Evolutionary conservation across 139 green algal genomes (phyloP), one percentile per base, ranked within the genome.

Genomic region (Trebouxia sp.): DNA sequence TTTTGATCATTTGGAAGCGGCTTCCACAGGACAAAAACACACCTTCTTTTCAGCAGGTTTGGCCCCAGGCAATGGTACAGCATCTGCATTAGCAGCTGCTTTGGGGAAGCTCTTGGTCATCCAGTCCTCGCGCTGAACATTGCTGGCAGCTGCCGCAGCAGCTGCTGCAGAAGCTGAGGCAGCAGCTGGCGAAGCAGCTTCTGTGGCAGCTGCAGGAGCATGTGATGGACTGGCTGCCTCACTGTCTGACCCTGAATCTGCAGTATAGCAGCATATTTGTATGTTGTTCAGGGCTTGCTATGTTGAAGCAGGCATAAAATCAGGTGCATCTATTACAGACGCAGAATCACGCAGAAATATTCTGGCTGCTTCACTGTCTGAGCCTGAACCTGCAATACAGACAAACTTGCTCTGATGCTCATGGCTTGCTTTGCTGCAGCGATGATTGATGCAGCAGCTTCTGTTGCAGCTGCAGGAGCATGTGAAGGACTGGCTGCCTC

Each of bases 81-180:
- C 67, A 24, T 77, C 65, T 53, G 79, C 65, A 7, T 81, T 65
- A 8, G 66, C 14, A 10, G 3, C 35, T 12, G 82, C 37, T 9
- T 80, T 48, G 20, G 45, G 53, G 56, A 65, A 80, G 39, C 89
- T 89, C 70, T 87, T 86, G 1, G 88, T 95, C 92, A 96, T 96
- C 92, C 92, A 96, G 55, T 94, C 75, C 43, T 65, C 42, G 38
- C 66, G 41, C 42, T 75, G 32, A 7, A 14, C 65, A 65, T 9
- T 51, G 35, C 24, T 42, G 2, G 20, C 79, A 41, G 35, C 75
- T 39, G 72, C n/a, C 39, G 85, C 38, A 78, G 43, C 17, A 28
- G 30, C 75, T 81, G 50, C 17, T 66, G n/a, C 80, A 75, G 67
- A 42, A 58, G 66, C 28, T 55, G 4, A 22, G n/a, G 39, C 42